Evolutionary conservation across 140 eudicot genomes (phyloP), one percentile per base, ranked within the genome.

Genomic region (Ambrosia hybrid): DNA sequence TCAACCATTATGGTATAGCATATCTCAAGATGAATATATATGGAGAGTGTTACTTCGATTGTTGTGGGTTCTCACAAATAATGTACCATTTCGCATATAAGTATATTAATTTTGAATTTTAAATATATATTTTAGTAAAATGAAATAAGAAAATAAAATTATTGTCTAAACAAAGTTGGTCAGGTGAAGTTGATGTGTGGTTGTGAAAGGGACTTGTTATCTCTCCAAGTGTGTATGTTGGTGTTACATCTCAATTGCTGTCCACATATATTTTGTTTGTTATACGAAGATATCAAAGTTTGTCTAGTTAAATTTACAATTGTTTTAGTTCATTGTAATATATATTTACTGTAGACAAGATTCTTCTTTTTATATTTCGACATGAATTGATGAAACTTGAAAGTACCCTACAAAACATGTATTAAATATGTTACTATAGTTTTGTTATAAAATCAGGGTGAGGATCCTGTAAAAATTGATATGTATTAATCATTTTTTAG

Each of bases 151-250:
- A 2, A 55, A 10, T 55, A 51, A 67, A 65, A 43, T 43, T 49
- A 49, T 30, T 75, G 58, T 55, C 60, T 43, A 53, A 33, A 59
- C 59, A 75, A 56, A 41, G 2, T 56, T 75, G 80, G 61, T 67
- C 51, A 45, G 74, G 69, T 67, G 62, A 76, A 45, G 73, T 76
- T 57, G 80, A 73, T 67, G 46, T 48, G 26, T 75, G 45, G 48
- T 53, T 57, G 73, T 75, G 68, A 75, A 65, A 57, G 67, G 51
- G 60, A 46, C 66, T 41, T 46, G 21, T 56, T 43, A 30, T 34
- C 74, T 76, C 60, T 57, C 48, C 69, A 59, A 56, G 80, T 57
- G 16, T 74, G 39, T 48, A 57, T 76, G 74, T 76, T 76, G 53
- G 51, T 48, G 67, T 57, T 43, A 75, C 66, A 17, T 65, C 78